Evolutionary conservation across 2,329 filamentous ascomycete genomes (phyloP).

Genomic region (Fusarium agapanthi): DNA sequence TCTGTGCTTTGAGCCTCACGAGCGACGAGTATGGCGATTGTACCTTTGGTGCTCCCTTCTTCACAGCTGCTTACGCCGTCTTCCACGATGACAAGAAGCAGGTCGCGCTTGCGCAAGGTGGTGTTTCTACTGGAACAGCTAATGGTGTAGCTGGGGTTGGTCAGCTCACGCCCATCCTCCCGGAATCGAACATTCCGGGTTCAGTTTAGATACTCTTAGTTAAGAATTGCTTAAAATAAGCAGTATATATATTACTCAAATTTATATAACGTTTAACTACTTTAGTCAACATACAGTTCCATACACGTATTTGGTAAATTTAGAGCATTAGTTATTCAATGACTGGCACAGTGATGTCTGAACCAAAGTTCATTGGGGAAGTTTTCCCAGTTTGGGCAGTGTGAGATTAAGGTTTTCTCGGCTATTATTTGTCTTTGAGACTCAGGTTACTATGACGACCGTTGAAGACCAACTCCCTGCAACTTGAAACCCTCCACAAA

Average conservation of each 20-base stretch:
- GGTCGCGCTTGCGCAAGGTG: neutral
- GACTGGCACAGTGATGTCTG: no score
- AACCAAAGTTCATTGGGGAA: no score
- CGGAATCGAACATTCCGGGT: neutral
- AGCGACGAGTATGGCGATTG: neutral
- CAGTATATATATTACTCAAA: no score
- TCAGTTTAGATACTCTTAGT: neutral
- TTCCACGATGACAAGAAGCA: neutral
- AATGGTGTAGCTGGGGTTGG: neutral
- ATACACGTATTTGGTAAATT: no score
- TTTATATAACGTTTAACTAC: fast-evolving
- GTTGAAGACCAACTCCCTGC: constrained; percentile 8
- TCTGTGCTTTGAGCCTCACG: neutral
- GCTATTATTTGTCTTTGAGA: no score
- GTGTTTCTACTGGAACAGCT: neutral
- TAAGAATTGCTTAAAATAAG: no score
- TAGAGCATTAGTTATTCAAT: no score
- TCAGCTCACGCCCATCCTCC: neutral
- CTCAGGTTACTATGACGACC: neutral
- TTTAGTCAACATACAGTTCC: no score
- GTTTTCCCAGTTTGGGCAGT: fast-evolving
- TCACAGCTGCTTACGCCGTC: neutral
- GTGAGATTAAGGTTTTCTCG: no score
- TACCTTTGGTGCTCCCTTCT: neutral
- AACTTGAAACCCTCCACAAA: constrained; percentile 19